Evolutionary conservation across 192 early-diverging fungal genomes (phyloP), one percentile per base, ranked within the genome.

Genomic region (Mortierella alpina): DNA sequence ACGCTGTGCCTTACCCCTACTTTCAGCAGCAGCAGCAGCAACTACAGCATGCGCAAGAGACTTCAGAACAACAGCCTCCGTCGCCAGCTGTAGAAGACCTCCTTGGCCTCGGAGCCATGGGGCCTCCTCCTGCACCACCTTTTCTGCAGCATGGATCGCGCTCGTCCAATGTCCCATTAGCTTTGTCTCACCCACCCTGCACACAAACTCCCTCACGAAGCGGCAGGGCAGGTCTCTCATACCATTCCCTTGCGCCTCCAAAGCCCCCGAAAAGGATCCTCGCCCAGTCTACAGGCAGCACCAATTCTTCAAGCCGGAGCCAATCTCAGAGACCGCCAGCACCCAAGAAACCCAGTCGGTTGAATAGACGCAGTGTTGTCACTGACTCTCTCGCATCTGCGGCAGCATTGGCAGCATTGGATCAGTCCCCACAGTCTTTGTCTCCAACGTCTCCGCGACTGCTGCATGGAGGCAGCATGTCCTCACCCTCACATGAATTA

Each of bases 201-300:
- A 6, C 23, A 39, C 13, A 31, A 47, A 42, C 31, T n/a, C 23
- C 6, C 15, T 15, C 46, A 14, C 18, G 31, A 9, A 31, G 8
- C 63, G 44, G 51, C 50, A 42, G 8, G 50, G 44, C 10, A 23
- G 40, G 10, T 52, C n/a, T 22, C 61, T 17, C 44, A 58, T 14
- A 41, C n/a, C 22, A 56, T 10, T 17, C 45, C 41, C 23, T 63
- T 22, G 59, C 67, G 7, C 75, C 75, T 11, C 75, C 68, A 57
- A 77, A 77, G 39, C 75, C 75, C 4, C 62, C 75, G n/a, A 77
- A 77, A 20, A 60, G 75, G 5, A 31, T 77, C 68, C 23, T 60
- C 4, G 41, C 46, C 14, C 75, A 77, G 56, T 70, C 47, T 40
- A 77, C 75, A 15, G 75, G 69, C 12, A 79, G 75, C 20, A 79